Percentiles rank a stretch among this genome's conserved stretches.
These are phyloP conservation scores for Penicillium coprophilum DNA, from an alignment of 495 filamentous ascomycete species.

Conservation along the genomic window DNA sequence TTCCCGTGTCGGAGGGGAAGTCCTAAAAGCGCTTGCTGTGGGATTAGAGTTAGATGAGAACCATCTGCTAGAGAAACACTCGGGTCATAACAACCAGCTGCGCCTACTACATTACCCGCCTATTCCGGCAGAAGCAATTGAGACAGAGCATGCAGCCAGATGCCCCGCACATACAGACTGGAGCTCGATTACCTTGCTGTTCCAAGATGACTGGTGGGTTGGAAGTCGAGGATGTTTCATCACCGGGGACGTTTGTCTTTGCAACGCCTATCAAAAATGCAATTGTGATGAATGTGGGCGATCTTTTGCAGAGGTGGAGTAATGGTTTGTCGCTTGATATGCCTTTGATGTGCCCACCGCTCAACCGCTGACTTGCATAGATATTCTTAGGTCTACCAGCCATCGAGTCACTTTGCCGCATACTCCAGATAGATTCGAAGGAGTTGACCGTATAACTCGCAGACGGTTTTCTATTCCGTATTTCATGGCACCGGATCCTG, in stretches of 20 bases:
- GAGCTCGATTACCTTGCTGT: slow-evolving; percentile 52
- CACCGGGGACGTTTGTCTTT: slow-evolving; percentile 51
- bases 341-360: not conserved
- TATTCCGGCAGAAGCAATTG: slow-evolving; percentile 47
- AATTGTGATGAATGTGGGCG: slow-evolving; percentile 59
- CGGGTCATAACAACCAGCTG: slow-evolving; percentile 60
- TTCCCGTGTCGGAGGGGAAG: slow-evolving; percentile 39
- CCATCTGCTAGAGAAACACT: slow-evolving; percentile 54
- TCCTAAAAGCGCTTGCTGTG: slow-evolving; percentile 55
- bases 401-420: slow-evolving; percentile 53
- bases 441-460: slow-evolving; percentile 46
- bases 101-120: slow-evolving; percentile 67
- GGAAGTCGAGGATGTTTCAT: slow-evolving; percentile 56
- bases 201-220: slow-evolving; percentile 55
- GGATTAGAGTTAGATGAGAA: slow-evolving; percentile 50
- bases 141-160: slow-evolving; percentile 45
- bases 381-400: slow-evolving; percentile 54
- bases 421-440: slow-evolving; percentile 34
- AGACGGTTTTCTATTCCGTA: slow-evolving; percentile 63
- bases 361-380: slow-evolving; percentile 23
- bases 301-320: slow-evolving; percentile 61
- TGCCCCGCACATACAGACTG: slow-evolving; percentile 57
- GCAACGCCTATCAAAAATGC: slow-evolving; percentile 51
- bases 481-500: slow-evolving; percentile 56
- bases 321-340: slow-evolving; percentile 43